A percentile compares a stretch with the other conserved stretches of the same genome.
Evolutionary conservation across 192 early-diverging fungal genomes (phyloP).

Genomic region (Physocladia obscura): DNA sequence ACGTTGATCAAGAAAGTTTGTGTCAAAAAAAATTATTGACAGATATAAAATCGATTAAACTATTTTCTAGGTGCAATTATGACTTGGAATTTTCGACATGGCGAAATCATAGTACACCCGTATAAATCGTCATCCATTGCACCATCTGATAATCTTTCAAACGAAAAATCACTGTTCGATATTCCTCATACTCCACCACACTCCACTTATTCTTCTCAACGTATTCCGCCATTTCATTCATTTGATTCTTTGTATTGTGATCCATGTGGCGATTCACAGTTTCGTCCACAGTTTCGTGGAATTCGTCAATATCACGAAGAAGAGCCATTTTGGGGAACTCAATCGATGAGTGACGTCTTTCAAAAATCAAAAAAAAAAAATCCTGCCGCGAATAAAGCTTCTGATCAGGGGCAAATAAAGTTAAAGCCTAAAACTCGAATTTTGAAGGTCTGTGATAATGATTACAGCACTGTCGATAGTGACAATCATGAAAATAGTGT

Average conservation of each 20-base stretch:
- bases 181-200: neutral
- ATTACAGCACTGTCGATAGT: too few species aligned
- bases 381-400: too few species aligned
- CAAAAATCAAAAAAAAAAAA: too few species aligned
- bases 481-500: too few species aligned
- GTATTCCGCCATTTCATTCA: conserved; percentile 10
- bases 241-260: neutral
- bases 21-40: too few species aligned
- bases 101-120: conserved; percentile 7
- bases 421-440: too few species aligned
- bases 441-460: too few species aligned
- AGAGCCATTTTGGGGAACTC: neutral
- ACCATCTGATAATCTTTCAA: too few species aligned
- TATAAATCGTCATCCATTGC: too few species aligned
- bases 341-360: too few species aligned
- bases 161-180: neutral
- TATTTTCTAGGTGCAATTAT: conserved; percentile 7
- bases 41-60: neutral
- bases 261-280: neutral
- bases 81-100: conserved; percentile 24
- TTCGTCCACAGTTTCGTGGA: neutral
- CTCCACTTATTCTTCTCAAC: neutral
- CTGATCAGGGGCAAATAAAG: too few species aligned
- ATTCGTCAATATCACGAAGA: conserved; percentile 8
- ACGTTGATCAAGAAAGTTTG: too few species aligned